Conservation (phyloP, 139 green algal genomes). For the Bryopsis sp. region DNA sequence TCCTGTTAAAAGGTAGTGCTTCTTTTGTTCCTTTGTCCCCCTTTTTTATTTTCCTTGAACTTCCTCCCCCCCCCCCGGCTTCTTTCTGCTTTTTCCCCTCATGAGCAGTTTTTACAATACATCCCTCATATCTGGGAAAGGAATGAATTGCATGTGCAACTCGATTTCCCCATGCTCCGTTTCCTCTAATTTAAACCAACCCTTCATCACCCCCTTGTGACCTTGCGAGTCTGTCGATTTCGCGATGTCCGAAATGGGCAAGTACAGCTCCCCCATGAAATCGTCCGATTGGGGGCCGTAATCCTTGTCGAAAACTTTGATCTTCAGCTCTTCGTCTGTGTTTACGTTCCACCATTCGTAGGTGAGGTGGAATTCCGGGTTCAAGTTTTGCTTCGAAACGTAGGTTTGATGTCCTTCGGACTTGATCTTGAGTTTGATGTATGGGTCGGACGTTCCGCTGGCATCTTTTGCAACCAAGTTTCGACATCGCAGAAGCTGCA, state of each 20-base stretch:
- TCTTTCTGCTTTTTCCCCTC: too few relatives aligned
- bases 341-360: conserved; percentile 14
- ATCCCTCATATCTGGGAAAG: too few relatives aligned
- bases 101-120: too few relatives aligned
- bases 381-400: background rate
- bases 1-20: too few relatives aligned
- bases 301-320: conserved; percentile 15
- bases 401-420: background rate
- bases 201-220: background rate
- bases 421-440: conserved; percentile 11
- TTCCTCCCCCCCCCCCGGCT: too few relatives aligned
- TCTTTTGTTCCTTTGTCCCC: too few relatives aligned
- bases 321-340: background rate
- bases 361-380: conserved; percentile 10
- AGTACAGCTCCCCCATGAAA: background rate
- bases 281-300: background rate
- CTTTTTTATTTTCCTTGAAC: too few relatives aligned
- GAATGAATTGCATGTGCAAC: conserved; percentile 17
- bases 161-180: background rate
- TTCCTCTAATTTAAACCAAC: conserved; percentile 12
- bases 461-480: conserved; percentile 11
- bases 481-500: conserved; percentile 7
- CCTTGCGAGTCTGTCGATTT: background rate
- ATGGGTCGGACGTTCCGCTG: conserved; percentile 14
- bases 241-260: conserved; percentile 1